Percentiles rank a stretch among this genome's conserved stretches.
These are phyloP conservation scores for Kentomonas sorsogonicus DNA, from an alignment of 208 protist genomes.

Conservation along the genomic window DNA sequence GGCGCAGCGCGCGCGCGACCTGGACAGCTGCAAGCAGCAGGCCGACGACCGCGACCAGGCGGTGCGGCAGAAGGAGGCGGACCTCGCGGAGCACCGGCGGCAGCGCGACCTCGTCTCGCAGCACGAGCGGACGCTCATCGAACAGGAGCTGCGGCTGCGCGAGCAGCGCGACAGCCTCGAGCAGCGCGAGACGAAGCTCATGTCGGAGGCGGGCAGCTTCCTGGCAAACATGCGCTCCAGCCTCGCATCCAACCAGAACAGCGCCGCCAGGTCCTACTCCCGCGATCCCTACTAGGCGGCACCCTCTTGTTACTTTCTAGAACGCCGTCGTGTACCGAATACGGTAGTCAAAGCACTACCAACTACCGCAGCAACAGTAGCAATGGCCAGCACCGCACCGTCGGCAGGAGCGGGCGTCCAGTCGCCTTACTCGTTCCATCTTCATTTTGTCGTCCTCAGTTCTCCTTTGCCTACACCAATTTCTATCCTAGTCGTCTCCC, in stretches of 20 bases:
- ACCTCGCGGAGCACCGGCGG: constrained; percentile 71
- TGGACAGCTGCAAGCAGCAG: constrained; percentile 49
- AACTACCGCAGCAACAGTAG: too few relatives aligned
- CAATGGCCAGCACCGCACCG: too few relatives aligned
- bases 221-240: constrained; percentile 70
- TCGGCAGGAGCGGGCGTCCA: too few relatives aligned
- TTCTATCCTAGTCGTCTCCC: too few relatives aligned
- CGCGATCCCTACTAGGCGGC: constrained; percentile 55
- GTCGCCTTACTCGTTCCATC: too few relatives aligned
- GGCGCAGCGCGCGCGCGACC: constrained; percentile 39
- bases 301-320: too few relatives aligned
- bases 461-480: too few relatives aligned
- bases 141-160: constrained; percentile 84
- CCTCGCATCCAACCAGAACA: too few relatives aligned
- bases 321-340: too few relatives aligned
- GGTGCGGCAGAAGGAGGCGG: constrained; percentile 66
- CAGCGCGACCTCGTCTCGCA: constrained; percentile 82
- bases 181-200: constrained; percentile 83
- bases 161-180: constrained; percentile 86
- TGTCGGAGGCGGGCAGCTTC: constrained; percentile 81
- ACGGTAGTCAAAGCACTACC: too few relatives aligned
- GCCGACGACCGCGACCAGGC: constrained; percentile 67
- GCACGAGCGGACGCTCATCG: constrained; percentile 84
- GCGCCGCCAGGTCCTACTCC: constrained; percentile 49
- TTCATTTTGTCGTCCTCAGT: too few relatives aligned